phyloP scores from a whole-genome alignment of 2,329 filamentous ascomycete genomes.

The Aspergillaceae sp. region DNA sequence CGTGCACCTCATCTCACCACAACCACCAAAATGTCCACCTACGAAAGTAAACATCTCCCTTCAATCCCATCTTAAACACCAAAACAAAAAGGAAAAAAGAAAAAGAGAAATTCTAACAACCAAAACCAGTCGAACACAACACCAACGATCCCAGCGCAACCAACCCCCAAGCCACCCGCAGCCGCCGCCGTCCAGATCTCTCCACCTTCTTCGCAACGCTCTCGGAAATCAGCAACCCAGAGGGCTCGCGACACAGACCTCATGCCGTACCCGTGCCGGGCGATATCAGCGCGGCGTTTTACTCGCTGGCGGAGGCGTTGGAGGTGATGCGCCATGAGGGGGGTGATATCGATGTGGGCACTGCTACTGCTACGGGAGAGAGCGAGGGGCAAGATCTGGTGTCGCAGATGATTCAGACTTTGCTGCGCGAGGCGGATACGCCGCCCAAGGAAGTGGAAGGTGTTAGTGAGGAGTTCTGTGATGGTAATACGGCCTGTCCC shows the following conservation, averaged over 20 bases:
- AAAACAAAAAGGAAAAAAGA: not conserved
- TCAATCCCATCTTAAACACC: not conserved
- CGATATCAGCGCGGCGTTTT: constrained; percentile 52
- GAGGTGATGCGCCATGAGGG: constrained; percentile 47
- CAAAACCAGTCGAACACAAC: constrained; percentile 33
- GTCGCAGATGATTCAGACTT: constrained; percentile 46
- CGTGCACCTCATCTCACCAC: constrained; percentile 3
- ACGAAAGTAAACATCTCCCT: constrained; percentile 27
- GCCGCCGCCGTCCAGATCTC: constrained; percentile 52
- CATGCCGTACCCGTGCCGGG: constrained; percentile 52
- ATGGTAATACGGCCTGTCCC: constrained; percentile 25
- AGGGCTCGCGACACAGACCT: constrained; percentile 43
- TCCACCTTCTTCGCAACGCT: constrained; percentile 58
- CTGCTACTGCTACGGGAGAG: not conserved
- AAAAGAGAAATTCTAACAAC: not conserved
- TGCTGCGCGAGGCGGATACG: constrained; percentile 49
- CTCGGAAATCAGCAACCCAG: constrained; percentile 44
- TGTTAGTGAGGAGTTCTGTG: constrained; percentile 53
- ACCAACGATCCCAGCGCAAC: constrained; percentile 24
- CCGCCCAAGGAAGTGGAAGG: constrained; percentile 54
- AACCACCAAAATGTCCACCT: constrained; percentile 30
- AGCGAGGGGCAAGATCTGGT: constrained; percentile 38
- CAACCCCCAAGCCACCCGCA: constrained; percentile 14
- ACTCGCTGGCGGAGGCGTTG: constrained; percentile 53
- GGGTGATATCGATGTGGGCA: constrained; percentile 12